Conservation (phyloP, 805 yeast species). For the Candida ovalis region DNA sequence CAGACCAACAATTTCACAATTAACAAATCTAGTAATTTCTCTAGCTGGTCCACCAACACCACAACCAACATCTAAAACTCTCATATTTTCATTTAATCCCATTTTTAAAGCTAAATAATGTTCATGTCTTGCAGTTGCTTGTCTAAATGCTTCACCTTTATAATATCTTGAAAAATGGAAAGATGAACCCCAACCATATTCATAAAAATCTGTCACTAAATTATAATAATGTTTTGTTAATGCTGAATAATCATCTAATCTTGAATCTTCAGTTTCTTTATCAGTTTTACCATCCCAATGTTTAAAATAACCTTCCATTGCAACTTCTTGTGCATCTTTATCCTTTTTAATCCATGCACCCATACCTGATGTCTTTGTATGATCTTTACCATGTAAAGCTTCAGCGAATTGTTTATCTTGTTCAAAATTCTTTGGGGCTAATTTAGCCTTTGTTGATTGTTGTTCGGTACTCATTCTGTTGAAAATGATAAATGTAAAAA, state of each 20-base stretch:
- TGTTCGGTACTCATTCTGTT: conserved; percentile 10
- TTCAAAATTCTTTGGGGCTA: conserved; percentile 53
- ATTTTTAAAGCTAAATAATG: conserved; percentile 89
- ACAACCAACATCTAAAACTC: conserved; percentile 96
- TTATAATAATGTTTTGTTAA: conserved; percentile 95
- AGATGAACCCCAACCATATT: conserved; percentile 98
- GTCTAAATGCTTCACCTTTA: conserved; percentile 88
- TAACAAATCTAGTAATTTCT: conserved; percentile 90
- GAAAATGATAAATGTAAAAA: neutral
- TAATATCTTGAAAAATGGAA: conserved; percentile 96
- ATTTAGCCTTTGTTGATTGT: conserved; percentile 18
- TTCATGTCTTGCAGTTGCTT: conserved; percentile 96
- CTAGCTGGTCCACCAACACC: conserved; percentile 99
- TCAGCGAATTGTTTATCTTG: conserved; percentile 72
- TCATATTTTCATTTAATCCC: conserved; percentile 73
- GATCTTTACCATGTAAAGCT: conserved; percentile 79
- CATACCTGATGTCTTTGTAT: conserved; percentile 63
- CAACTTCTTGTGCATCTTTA: conserved; percentile 74
- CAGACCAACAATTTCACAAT: conserved; percentile 80
- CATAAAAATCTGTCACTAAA: conserved; percentile 96
- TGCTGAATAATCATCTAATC: conserved; percentile 83
- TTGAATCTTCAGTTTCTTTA: conserved; percentile 60
- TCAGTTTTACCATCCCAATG: conserved; percentile 95
- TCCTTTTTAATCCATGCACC: conserved; percentile 75
- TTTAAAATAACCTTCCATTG: conserved; percentile 86